These are phyloP conservation scores for Solanum microdontum DNA, from an alignment of 257 asterid species.

Conservation along the genomic window DNA sequence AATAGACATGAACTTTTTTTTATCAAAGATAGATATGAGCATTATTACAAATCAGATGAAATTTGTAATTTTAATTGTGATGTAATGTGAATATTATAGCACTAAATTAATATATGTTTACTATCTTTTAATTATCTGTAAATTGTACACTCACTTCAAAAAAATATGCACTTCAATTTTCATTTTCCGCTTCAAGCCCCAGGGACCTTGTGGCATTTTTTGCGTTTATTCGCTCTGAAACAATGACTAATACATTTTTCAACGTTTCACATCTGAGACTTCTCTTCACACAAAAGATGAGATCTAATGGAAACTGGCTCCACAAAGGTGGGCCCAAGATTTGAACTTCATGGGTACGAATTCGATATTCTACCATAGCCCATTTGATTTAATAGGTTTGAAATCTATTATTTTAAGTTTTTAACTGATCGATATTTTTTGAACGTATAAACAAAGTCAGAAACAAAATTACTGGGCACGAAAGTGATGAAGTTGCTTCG, in stretches of 20 bases:
- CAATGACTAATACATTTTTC: not conserved
- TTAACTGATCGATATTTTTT: not conserved
- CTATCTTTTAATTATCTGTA: not conserved
- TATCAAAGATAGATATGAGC: not conserved
- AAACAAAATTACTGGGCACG: not conserved
- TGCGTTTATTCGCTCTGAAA: not conserved
- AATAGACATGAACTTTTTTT: not conserved
- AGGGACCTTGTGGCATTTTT: not conserved
- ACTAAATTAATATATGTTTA: not conserved
- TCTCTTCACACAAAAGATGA: not conserved
- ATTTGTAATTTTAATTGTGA: not conserved
- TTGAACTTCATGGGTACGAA: not conserved
- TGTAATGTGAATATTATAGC: not conserved
- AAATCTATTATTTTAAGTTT: not conserved
- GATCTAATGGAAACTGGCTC: not conserved
- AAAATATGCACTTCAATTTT: not conserved
- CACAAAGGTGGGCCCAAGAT: not conserved
- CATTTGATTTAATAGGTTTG: not conserved
- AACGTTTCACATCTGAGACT: not conserved
- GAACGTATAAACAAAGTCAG: not conserved
- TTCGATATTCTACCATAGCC: not conserved
- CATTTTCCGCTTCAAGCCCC: not conserved
- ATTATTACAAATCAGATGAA: not conserved
- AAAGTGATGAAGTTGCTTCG: not conserved
- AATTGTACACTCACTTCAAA: not conserved